Base-by-base conservation (phyloP, 75 land plant species). In the Larix kaempferi region DNA sequence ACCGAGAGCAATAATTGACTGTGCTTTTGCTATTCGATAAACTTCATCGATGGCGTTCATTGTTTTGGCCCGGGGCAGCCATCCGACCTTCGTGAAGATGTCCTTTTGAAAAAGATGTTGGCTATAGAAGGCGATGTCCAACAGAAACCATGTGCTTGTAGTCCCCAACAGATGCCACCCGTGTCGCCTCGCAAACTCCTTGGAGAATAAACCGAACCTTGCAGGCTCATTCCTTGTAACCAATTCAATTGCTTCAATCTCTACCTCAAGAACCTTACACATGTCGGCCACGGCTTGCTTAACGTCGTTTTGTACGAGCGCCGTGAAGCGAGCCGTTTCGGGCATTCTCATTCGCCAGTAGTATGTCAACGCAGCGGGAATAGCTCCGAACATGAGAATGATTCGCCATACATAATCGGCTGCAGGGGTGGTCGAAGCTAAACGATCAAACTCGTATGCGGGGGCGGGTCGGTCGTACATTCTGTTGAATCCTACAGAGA, bases 31-130 rank as follows among this genome's bases (percentile, higher is more conserved):
- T 57, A 90, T 79, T 49, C 58, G 76, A 66, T 37, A 83, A 3
- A 86, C 85, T 65, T 88, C 87, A 33, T 87, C 78, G 14, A 88
- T 57, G 21, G 88, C 88, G 66, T 65, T 86, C 88, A 88, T 86
- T 2, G 57, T 61, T 19, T 58, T 81, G 4, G 83, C 81, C 12
- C 27, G 14, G 1, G 87, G 86, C 10, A 84, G 22, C 88, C 88
- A 87, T 6, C 89, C 89, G 10, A 77, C 72, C 16, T 84, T 77
- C 12, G 89, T 78, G 84, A 86, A 86, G 26, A 89, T 57, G 56
- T 89, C 91, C 80, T 89, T 89, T 57, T 89, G 84, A 69, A 80
- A 79, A 23, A 89, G 76, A 72, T 85, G 74, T n/a, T 83, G 83
- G 56, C 83, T 75, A 71, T 86, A 86, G 72, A 85, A 88, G 3